A percentile compares a stretch with the other conserved stretches of the same genome.
Evolutionary conservation across 2,329 filamentous ascomycete species (phyloP).

Genomic region (Ascochyta rabiei): DNA sequence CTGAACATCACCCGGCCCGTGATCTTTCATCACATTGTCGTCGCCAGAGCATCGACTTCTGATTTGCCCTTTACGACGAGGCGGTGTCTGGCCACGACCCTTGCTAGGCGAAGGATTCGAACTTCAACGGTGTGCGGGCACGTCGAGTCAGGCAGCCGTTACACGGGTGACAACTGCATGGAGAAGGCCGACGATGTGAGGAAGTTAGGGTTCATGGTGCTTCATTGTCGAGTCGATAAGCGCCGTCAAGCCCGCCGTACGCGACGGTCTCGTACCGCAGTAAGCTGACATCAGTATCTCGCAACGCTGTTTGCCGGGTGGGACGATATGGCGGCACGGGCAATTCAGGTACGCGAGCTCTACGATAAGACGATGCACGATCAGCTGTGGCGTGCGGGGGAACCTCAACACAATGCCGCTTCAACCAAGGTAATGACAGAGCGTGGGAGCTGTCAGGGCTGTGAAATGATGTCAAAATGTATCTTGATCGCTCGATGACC

Average conservation of each 20-base stretch:
- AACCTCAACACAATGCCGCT: conserved; percentile 11
- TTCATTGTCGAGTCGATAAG: conserved; percentile 9
- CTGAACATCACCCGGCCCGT: conserved; percentile 9
- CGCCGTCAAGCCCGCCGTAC: conserved; percentile 31
- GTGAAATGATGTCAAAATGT: background rate
- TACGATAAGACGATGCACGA: conserved; percentile 7
- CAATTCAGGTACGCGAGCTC: conserved; percentile 15
- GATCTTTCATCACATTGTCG: conserved; percentile 1
- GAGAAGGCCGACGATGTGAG: conserved; percentile 6
- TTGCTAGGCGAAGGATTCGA: conserved; percentile 21
- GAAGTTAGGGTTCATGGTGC: background rate
- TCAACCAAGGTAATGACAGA: conserved; percentile 1
- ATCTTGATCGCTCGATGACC: too few species aligned
- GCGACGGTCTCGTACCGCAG: conserved; percentile 25
- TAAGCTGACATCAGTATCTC: conserved; percentile 21
- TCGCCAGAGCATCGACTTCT: background rate
- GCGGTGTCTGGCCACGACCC: conserved; percentile 13
- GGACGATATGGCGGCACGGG: conserved; percentile 23
- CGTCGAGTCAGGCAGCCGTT: conserved; percentile 23
- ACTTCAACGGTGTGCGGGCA: conserved; percentile 28
- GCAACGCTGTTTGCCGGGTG: conserved; percentile 2
- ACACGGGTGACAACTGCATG: background rate
- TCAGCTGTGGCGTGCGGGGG: conserved; percentile 29
- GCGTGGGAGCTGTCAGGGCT: background rate
- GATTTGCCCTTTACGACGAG: conserved; percentile 1